A percentile compares a stretch with the other conserved stretches of the same genome.
Evolutionary conservation across 163 green algal genomes (phyloP).

Genomic region (Scenedesmus sp.): DNA sequence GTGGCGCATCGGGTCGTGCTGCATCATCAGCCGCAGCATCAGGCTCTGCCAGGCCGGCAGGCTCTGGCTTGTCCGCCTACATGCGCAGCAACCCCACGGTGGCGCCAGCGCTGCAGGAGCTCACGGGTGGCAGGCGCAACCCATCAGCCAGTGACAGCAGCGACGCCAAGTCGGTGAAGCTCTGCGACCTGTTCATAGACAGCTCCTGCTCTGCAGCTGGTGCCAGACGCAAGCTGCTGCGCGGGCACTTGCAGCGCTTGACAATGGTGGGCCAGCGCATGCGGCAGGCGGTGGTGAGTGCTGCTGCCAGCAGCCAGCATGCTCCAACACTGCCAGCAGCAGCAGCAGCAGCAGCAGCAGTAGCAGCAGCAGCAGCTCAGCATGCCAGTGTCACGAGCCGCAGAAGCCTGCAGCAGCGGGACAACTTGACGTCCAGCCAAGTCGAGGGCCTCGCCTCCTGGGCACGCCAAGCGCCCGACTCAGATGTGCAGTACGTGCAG

Average conservation of each 20-base stretch:
- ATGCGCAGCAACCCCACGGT: constrained; percentile 5
- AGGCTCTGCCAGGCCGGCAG: too few relatives aligned
- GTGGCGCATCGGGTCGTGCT: too few relatives aligned
- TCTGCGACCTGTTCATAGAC: constrained; percentile 9
- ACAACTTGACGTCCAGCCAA: background rate
- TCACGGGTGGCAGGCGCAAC: background rate
- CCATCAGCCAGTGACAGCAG: background rate
- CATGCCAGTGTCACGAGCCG: background rate
- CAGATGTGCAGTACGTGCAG: background rate
- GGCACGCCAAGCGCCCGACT: background rate
- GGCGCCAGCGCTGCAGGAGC: background rate
- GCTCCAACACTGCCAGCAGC: background rate
- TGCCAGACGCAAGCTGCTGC: background rate
- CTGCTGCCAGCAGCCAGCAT: background rate
- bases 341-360: too few relatives aligned
- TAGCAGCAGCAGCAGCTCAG: background rate
- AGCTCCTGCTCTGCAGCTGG: background rate
- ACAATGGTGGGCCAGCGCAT: background rate
- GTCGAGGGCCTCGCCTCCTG: background rate
- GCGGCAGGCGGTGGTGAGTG: background rate
- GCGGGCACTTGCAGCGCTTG: background rate
- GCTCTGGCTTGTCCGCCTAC: background rate
- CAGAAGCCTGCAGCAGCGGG: background rate
- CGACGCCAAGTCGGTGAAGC: background rate
- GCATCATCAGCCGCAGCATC: background rate